Evolutionary conservation across 345 rosid species (phyloP), one percentile per base, ranked within the genome.

Genomic region (Rhizophora apiculata): DNA sequence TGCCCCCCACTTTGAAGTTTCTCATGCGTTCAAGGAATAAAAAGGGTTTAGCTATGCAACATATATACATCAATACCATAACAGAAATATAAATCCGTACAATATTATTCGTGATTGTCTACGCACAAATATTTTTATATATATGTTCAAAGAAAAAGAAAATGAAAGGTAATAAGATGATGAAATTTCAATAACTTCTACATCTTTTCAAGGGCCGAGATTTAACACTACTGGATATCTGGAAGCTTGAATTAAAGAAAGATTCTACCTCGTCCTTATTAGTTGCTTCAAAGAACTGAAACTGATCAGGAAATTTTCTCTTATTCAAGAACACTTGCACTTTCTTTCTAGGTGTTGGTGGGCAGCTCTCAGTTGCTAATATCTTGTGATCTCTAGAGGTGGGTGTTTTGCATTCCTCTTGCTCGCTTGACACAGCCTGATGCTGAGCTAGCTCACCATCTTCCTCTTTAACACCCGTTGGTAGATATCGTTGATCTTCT

Each of bases 271-370:
- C 86, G 15, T 84, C 84, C 5, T 68, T 72, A 48, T 79, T 77
- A 1, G 67, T 37, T 6, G 70, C 62, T 62, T 86, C 90, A 43
- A 86, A 86, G 80, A 84, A 86, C 13, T 70, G 70, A 60, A 78
- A 0, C 73, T 77, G 63, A 60, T 70, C 74, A 1, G 74, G 66
- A 8, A 52, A 60, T 62, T 78, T 82, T 54, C 83, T 82, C 70
- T 79, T 77, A 27, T 31, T 63, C 46, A 26, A 66, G 54, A 63
- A 75, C 2, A 60, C 53, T 6, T 62, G 68, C 8, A 31, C 72
- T 26, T 74, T 79, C 84, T 84, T 86, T 68, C 31, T 69, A 1
- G 90, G 90, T 24, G 86, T 81, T 18, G 84, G 83, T 6, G 90
- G 90, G 83, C 90, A 86, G 74, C 85, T 82, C 53, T 61, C 65